Conservation (phyloP, 2,329 filamentous ascomycete genomes). For the Fusarium ramigenum region DNA sequence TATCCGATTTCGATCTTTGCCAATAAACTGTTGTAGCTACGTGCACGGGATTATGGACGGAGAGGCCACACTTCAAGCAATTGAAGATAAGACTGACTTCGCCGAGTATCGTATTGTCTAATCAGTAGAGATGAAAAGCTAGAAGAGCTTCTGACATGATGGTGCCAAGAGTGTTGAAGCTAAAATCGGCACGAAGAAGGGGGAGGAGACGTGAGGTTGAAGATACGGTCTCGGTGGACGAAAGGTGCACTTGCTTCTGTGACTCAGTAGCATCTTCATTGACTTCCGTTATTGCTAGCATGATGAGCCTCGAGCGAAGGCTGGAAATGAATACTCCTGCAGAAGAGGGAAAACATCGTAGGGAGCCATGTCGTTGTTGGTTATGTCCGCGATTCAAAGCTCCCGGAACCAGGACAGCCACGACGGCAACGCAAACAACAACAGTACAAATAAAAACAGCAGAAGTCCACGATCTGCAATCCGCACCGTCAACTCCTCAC, state of each 20-base stretch:
- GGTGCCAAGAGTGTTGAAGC: background rate
- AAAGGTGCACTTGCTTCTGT: background rate
- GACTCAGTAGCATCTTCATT: background rate
- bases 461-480: background rate
- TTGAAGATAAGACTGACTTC: background rate
- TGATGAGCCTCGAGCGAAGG: fast-evolving
- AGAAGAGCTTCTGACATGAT: background rate
- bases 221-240: background rate
- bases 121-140: background rate
- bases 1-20: fast-evolving
- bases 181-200: background rate
- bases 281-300: background rate
- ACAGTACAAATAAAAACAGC: background rate
- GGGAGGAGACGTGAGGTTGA: background rate
- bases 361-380: no score
- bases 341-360: background rate
- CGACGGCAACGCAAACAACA: background rate
- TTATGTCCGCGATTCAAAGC: background rate
- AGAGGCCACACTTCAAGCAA: background rate
- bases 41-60: background rate
- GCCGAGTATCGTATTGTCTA: background rate
- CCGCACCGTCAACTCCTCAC: background rate
- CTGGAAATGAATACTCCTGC: no score
- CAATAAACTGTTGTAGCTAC: background rate
- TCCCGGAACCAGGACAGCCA: background rate